Evolutionary conservation across 2,329 filamentous ascomycete species (phyloP).

Genomic region (Colletotrichum nymphaeae): DNA sequence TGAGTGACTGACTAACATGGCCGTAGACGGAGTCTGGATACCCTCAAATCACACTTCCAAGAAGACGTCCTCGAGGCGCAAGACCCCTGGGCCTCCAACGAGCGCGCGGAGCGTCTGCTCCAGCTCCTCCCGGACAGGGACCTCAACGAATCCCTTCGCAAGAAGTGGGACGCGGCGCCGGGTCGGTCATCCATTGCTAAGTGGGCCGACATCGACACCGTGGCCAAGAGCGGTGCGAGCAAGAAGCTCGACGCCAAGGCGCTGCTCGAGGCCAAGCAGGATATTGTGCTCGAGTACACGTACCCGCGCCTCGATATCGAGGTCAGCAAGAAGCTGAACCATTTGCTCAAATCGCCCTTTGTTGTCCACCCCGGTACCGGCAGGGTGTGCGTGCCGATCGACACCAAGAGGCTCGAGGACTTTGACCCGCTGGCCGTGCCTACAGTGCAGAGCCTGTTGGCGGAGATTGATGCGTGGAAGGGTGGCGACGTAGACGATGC

Average conservation of each 20-base stretch:
- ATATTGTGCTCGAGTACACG: slow-evolving; percentile 96
- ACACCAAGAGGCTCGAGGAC: slow-evolving; percentile 76
- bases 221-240: slow-evolving; percentile 81
- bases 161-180: slow-evolving; percentile 91
- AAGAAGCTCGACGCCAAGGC: slow-evolving; percentile 78
- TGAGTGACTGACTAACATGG: too few relatives aligned
- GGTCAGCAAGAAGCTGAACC: slow-evolving; percentile 97
- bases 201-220: slow-evolving; percentile 92
- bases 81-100: slow-evolving; percentile 81
- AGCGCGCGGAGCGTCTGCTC: slow-evolving; percentile 82
- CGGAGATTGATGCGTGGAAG: slow-evolving; percentile 88
- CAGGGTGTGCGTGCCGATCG: slow-evolving; percentile 94
- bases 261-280: slow-evolving; percentile 90
- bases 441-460: slow-evolving; percentile 83
- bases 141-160: slow-evolving; percentile 82
- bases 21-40: slow-evolving; percentile 80
- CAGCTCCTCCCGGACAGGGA: slow-evolving; percentile 84
- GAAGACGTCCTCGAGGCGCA: slow-evolving; percentile 84
- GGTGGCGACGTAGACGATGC: slow-evolving; percentile 53
- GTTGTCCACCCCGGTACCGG: slow-evolving; percentile 96
- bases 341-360: slow-evolving; percentile 97
- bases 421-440: slow-evolving; percentile 93
- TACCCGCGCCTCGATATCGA: slow-evolving; percentile 97
- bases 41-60: slow-evolving; percentile 87
- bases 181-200: slow-evolving; percentile 82